A percentile compares a stretch with the other conserved stretches of the same genome.
These are phyloP conservation scores for Westerdykella sp. DNA, from an alignment of 2,329 filamentous ascomycete genomes.

Conservation along the genomic window DNA sequence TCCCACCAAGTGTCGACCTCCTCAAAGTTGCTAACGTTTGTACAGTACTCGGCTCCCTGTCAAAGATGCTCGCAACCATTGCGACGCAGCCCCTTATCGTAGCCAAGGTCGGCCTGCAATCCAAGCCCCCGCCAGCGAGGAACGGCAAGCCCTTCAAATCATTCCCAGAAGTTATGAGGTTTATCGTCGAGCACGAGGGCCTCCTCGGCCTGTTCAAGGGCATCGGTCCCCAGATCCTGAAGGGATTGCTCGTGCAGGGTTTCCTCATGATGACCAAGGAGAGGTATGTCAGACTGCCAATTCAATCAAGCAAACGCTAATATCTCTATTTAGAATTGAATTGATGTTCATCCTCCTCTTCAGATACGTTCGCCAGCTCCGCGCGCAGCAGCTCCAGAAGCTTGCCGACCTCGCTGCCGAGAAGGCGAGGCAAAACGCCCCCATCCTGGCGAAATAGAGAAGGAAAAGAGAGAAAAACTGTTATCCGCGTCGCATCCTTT, in stretches of 20 bases:
- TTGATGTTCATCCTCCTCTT: constrained; percentile 80
- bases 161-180: constrained; percentile 90
- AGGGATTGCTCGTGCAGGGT: constrained; percentile 89
- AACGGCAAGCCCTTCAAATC: constrained; percentile 88
- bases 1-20: constrained; percentile 16
- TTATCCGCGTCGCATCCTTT: not conserved
- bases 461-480: not conserved
- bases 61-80: constrained; percentile 86
- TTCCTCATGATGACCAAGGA: constrained; percentile 99
- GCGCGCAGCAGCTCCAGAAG: constrained; percentile 63
- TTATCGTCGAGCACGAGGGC: constrained; percentile 87
- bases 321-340: constrained; percentile 62
- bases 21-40: constrained; percentile 10
- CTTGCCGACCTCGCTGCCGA: constrained; percentile 58
- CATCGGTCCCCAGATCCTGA: constrained; percentile 86
- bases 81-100: constrained; percentile 93
- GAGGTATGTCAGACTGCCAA: constrained; percentile 51
- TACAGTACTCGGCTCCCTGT: constrained; percentile 81
- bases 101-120: constrained; percentile 94
- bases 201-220: constrained; percentile 86
- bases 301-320: constrained; percentile 6
- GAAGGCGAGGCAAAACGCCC: constrained; percentile 39
- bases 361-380: constrained; percentile 68
- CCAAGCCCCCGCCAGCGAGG: constrained; percentile 75
- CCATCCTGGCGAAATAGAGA: constrained; percentile 28